phyloP scores from a whole-genome alignment of 805 yeast genomes.

The Sugiyamaella qingdaonensis region DNA sequence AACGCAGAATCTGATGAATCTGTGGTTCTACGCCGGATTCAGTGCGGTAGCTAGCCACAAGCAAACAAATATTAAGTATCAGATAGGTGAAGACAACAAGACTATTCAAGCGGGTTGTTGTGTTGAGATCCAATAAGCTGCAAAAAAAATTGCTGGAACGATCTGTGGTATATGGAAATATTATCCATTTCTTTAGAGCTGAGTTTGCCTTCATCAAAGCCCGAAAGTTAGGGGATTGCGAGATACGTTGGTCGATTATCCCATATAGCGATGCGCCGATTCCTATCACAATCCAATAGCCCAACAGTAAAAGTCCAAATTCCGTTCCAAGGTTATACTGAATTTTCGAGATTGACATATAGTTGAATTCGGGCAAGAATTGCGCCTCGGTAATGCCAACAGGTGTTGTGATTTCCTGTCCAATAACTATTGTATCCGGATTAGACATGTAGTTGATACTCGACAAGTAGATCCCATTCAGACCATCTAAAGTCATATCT shows the following conservation, averaged over 20 bases:
- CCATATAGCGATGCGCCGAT: constrained; percentile 15
- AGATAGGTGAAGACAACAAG: constrained; percentile 35
- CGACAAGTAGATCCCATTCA: constrained; percentile 30
- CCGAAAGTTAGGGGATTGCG: no score
- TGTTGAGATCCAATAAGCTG: neutral
- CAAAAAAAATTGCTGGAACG: no score
- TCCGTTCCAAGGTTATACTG: constrained; percentile 30
- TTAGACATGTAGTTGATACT: constrained; percentile 28
- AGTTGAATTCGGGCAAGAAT: constrained; percentile 18
- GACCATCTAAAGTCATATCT: constrained; percentile 21
- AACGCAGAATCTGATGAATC: constrained; percentile 17
- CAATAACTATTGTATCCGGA: constrained; percentile 7
- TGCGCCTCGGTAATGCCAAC: constrained; percentile 7
- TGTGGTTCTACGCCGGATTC: constrained; percentile 5
- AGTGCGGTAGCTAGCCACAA: constrained; percentile 22
- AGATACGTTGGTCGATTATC: no score
- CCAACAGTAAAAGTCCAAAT: constrained; percentile 29
- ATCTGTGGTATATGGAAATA: no score
- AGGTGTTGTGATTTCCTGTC: constrained; percentile 2
- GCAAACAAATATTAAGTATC: constrained; percentile 29
- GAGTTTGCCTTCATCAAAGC: no score
- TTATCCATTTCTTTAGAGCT: no score
- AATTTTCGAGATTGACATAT: constrained; percentile 26
- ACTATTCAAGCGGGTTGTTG: constrained; percentile 41
- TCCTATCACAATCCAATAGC: constrained; percentile 31